These are phyloP conservation scores for Hortaea sp. DNA, from an alignment of 2,329 filamentous ascomycete genomes.

Conservation along the genomic window DNA sequence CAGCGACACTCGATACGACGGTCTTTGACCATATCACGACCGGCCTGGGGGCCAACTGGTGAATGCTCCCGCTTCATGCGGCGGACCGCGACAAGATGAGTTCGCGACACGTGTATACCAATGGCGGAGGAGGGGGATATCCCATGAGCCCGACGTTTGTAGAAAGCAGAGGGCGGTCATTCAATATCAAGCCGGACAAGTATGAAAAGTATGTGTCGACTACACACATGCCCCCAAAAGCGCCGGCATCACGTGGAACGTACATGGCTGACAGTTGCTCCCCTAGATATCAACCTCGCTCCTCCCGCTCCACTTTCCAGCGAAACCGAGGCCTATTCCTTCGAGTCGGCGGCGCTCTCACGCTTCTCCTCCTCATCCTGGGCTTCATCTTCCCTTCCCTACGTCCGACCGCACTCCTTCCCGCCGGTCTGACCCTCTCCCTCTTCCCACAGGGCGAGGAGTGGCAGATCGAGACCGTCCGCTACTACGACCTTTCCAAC, in stretches of 20 bases:
- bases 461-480: constrained; percentile 82
- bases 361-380: constrained; percentile 49
- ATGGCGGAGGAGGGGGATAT: constrained; percentile 36
- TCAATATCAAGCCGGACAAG: constrained; percentile 85
- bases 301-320: constrained; percentile 56
- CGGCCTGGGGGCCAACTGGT: too few relatives aligned
- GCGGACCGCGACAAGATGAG: constrained; percentile 59
- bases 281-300: constrained; percentile 71
- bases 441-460: constrained; percentile 56
- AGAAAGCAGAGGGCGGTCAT: constrained; percentile 40
- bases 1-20: too few relatives aligned
- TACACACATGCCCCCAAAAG: too few relatives aligned
- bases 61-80: not conserved
- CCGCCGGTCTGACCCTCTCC: constrained; percentile 53
- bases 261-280: too few relatives aligned
- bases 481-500: constrained; percentile 91
- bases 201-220: constrained; percentile 36
- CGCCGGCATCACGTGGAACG: too few relatives aligned
- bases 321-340: constrained; percentile 63
- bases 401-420: constrained; percentile 47
- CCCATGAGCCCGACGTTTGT: constrained; percentile 10
- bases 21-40: too few relatives aligned
- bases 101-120: constrained; percentile 58
- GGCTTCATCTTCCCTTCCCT: constrained; percentile 70
- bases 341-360: constrained; percentile 51